These are phyloP conservation scores for Plasmodium coatneyi DNA, from an alignment of 169 alveolate genomes.

Conservation along the genomic window DNA sequence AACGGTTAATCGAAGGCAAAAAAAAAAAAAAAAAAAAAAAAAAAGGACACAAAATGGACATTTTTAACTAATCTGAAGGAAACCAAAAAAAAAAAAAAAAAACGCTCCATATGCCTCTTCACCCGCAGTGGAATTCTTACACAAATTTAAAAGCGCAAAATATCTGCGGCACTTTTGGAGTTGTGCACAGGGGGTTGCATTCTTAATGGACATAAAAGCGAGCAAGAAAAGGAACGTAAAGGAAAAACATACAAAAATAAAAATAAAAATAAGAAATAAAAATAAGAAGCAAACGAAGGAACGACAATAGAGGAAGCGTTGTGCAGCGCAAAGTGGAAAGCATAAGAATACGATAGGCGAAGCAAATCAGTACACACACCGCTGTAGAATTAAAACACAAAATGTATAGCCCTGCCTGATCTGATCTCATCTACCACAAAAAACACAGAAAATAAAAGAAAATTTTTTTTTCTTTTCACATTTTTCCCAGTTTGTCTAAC, in stretches of 20 bases:
- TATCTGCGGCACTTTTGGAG: conserved; percentile 17
- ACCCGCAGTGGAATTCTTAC: neutral
- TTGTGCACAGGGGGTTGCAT: conserved; percentile 40
- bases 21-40: neutral
- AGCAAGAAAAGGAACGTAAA: neutral
- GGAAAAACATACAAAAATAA: neutral
- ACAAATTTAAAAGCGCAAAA: neutral
- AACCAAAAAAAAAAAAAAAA: neutral
- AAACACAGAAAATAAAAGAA: neutral
- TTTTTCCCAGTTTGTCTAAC: neutral
- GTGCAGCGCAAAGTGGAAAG: neutral
- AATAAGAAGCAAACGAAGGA: neutral
- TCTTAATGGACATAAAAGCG: neutral
- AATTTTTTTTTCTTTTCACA: neutral
- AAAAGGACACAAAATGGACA: neutral
- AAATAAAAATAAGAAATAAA: neutral
- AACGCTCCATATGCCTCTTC: conserved; percentile 4
- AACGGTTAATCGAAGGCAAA: neutral
- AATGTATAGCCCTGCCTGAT: neutral
- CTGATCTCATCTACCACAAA: neutral
- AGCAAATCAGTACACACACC: neutral
- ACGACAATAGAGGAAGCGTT: neutral
- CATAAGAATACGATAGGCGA: neutral
- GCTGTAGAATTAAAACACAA: neutral
- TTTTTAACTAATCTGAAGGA: neutral